Evolutionary conservation across 176 grass and related monocot genomes (phyloP).

Genomic region (Typha latifolia): DNA sequence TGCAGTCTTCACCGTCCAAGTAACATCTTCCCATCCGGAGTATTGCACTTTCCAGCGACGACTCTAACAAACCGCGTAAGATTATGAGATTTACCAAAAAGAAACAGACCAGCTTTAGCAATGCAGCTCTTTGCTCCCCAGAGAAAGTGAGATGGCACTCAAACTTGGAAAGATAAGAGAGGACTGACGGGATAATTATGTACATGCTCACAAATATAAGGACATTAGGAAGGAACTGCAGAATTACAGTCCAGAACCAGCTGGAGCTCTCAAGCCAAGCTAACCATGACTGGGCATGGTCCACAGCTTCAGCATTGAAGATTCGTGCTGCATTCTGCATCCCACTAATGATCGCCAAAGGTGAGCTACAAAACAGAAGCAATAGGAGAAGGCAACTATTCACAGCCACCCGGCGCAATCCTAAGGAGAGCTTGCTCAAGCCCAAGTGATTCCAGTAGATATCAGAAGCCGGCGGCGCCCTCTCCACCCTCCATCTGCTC

Average conservation of each 20-base stretch:
- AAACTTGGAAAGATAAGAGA: slow-evolving; percentile 94
- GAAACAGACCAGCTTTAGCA: slow-evolving; percentile 99
- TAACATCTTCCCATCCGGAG: slow-evolving; percentile 88
- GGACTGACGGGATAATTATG: slow-evolving; percentile 82
- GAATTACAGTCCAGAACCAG: slow-evolving; percentile 87
- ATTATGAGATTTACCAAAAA: slow-evolving; percentile 97
- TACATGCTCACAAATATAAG: slow-evolving; percentile 98
- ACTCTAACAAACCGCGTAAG: slow-evolving; percentile 81
- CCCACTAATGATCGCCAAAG: slow-evolving; percentile 73
- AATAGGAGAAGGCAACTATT: slow-evolving; percentile 87
- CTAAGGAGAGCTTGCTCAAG: slow-evolving; percentile 64
- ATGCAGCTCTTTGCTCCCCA: slow-evolving; percentile 86
- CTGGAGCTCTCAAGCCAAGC: slow-evolving; percentile 83
- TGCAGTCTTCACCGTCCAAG: slow-evolving; percentile 74
- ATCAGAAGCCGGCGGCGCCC: slow-evolving; percentile 81
- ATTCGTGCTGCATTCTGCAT: slow-evolving; percentile 84
- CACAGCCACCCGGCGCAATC: slow-evolving; percentile 62
- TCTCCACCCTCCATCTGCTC: slow-evolving; percentile 81
- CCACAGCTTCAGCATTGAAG: slow-evolving; percentile 95
- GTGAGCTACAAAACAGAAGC: slow-evolving; percentile 95
- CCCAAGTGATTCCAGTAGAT: slow-evolving; percentile 99
- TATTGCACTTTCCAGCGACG: slow-evolving; percentile 83
- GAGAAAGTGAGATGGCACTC: slow-evolving; percentile 92
- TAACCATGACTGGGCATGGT: slow-evolving; percentile 85
- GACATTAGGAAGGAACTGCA: slow-evolving; percentile 92